These are phyloP conservation scores for Phialophora chinensis DNA, from an alignment of 2,329 filamentous ascomycete genomes.

Conservation along the genomic window DNA sequence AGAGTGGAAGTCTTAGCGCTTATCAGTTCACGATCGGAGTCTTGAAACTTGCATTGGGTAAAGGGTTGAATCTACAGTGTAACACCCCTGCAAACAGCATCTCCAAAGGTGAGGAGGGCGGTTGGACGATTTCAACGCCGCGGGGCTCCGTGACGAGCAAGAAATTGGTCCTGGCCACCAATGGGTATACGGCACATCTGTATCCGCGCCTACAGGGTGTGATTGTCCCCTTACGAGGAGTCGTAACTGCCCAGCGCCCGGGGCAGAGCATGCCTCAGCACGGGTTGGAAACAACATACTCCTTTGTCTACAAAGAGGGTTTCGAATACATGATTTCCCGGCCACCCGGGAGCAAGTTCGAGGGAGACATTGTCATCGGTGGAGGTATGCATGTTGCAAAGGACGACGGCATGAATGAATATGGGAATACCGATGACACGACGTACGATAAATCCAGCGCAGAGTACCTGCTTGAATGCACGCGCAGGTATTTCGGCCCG, in stretches of 20 bases:
- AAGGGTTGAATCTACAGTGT: constrained; percentile 45
- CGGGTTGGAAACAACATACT: constrained; percentile 38
- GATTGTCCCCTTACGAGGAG: constrained; percentile 59
- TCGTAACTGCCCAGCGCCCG: constrained; percentile 54
- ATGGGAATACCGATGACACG: constrained; percentile 42
- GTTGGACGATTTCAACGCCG: constrained; percentile 49
- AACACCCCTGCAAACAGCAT: constrained; percentile 41
- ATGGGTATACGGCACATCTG: constrained; percentile 59
- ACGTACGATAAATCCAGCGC: constrained; percentile 39
- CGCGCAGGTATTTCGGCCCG: constrained; percentile 43
- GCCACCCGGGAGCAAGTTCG: constrained; percentile 37
- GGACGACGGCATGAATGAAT: constrained; percentile 32
- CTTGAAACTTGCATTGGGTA: constrained; percentile 52
- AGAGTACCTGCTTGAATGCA: constrained; percentile 39
- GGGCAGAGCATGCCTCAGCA: constrained; percentile 40
- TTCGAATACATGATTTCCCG: constrained; percentile 49
- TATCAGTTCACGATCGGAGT: constrained; percentile 53
- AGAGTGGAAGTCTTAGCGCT: constrained; percentile 51
- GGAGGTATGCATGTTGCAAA: constrained; percentile 35
- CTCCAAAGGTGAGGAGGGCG: constrained; percentile 18
- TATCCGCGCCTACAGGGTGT: constrained; percentile 53
- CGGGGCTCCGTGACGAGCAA: constrained; percentile 52
- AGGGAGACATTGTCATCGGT: constrained; percentile 44
- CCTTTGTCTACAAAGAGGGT: constrained; percentile 41
- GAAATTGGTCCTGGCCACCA: constrained; percentile 60